Base-by-base conservation (phyloP, 768 basidiomycete genomes). In the Mycena vitilis region DNA sequence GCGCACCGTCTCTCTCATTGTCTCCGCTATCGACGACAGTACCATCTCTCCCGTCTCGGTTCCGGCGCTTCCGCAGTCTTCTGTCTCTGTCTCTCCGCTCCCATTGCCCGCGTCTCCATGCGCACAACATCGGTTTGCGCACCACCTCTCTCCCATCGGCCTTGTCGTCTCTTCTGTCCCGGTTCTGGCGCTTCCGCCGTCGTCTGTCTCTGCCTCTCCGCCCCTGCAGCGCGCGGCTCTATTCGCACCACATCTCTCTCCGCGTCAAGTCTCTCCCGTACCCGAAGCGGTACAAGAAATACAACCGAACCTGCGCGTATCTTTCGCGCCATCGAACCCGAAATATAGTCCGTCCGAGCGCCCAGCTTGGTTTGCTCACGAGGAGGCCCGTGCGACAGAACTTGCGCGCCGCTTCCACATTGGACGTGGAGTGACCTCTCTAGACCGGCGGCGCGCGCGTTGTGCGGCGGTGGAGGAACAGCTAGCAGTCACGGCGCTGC, bases 281-380 rank as follows among this genome's bases (percentile, higher is more conserved):
- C 18, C 16, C 44, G 44, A 13, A 45, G 15, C 44, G 18, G 18
- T 18, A 48, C 22, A 2, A 22, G 22, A 16, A 4, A 12, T 38
- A 10, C 10, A 5, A 7, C 22, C 22, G 15, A 16, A 7, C 10
- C 15, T 42, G 15, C 56, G 40, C 12, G 56, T 45, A 2, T 58
- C 56, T 13, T 58, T 58, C 56, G 22, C 42, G 6, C n/a, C 12
- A 23, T 30, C 51, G 11, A 5, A 6, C 11, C 8, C 12, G 42
- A 18, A 9, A 13, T 22, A 13, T 22, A 37, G 16, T 10, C 11
- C 11, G 22, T 7, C 56, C 40, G 13, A 25, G 38, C 55, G 55
- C n/a, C 40, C 56, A 0, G 40, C 56, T 0, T 58, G 56, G 56
- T 58, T 58, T 25, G 56, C 42, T 25, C 56, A 25, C 40, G 56